Conservation (phyloP, 1,284 basidiomycete species). For the Volvariella surrecta region DNA sequence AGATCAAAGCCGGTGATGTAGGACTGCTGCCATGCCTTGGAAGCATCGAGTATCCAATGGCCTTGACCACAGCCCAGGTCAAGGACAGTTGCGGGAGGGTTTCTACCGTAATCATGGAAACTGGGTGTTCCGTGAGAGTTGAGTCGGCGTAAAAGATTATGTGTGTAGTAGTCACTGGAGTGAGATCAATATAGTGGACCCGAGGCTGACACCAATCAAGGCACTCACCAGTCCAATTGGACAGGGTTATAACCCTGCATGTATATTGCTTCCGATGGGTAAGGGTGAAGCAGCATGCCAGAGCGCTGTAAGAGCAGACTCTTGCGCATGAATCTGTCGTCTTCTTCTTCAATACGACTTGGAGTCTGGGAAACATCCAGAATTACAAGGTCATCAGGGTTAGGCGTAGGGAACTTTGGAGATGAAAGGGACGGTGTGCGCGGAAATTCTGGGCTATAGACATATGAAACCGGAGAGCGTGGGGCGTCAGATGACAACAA, state of each 20-base stretch:
- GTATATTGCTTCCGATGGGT: slow-evolving; percentile 43
- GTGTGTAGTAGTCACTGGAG: slow-evolving; percentile 48
- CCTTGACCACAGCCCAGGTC: slow-evolving; percentile 69
- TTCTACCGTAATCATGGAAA: slow-evolving; percentile 47
- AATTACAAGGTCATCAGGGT: neutral
- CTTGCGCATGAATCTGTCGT: slow-evolving; percentile 20
- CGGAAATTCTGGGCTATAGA: slow-evolving; percentile 7
- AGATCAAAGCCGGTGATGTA: slow-evolving; percentile 59
- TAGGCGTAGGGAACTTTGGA: neutral
- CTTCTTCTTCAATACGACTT: slow-evolving; percentile 5
- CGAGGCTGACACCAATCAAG: slow-evolving; percentile 5
- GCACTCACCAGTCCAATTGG: slow-evolving; percentile 48
- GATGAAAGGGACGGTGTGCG: neutral
- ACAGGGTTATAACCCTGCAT: slow-evolving; percentile 55
- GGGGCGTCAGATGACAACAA: slow-evolving; percentile 14
- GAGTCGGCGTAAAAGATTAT: slow-evolving; percentile 43
- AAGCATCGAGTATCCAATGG: slow-evolving; percentile 52
- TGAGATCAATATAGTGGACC: slow-evolving; percentile 7
- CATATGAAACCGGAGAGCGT: slow-evolving; percentile 5
- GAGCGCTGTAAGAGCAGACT: slow-evolving; percentile 28
- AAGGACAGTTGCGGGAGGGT: slow-evolving; percentile 45
- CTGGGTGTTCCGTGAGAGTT: slow-evolving; percentile 40
- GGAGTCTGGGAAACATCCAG: neutral
- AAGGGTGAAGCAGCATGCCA: slow-evolving; percentile 47
- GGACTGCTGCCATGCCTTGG: slow-evolving; percentile 46